phyloP scores from a whole-genome alignment of 805 yeast species.

The Kregervanrija delftensis region DNA sequence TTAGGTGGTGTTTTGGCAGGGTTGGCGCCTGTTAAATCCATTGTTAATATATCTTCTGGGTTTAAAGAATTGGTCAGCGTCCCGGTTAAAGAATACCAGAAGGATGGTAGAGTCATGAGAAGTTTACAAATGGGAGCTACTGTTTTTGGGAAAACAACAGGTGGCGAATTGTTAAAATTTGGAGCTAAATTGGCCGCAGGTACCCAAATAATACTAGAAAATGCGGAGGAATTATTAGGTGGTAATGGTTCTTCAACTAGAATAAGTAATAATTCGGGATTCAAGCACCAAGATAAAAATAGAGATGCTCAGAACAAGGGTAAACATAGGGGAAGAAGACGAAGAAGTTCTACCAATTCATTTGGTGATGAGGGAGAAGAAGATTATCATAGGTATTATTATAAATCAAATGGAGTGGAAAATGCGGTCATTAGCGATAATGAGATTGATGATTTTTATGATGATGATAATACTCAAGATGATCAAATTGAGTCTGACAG shows the following conservation, averaged over 20 bases:
- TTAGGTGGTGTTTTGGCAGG: constrained; percentile 78
- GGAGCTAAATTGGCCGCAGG: constrained; percentile 87
- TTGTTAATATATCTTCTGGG: constrained; percentile 74
- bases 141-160: constrained; percentile 68
- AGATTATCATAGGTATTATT: constrained; percentile 6
- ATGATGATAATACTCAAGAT: constrained; percentile 19
- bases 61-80: constrained; percentile 64
- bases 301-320: constrained; percentile 4
- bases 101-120: constrained; percentile 62
- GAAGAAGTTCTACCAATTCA: constrained; percentile 22
- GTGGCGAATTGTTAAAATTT: constrained; percentile 71
- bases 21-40: constrained; percentile 69
- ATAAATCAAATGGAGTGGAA: constrained; percentile 8
- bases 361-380: constrained; percentile 22
- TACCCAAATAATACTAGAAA: constrained; percentile 73
- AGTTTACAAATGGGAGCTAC: constrained; percentile 71
- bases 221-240: constrained; percentile 71
- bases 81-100: constrained; percentile 67
- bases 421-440: constrained; percentile 24
- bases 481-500: constrained; percentile 27
- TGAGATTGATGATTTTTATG: constrained; percentile 21
- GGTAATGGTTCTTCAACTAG: constrained; percentile 55
- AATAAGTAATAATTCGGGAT: constrained; percentile 9
- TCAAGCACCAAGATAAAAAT: background rate
- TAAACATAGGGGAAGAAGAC: constrained; percentile 5